phyloP scores from a whole-genome alignment of 495 filamentous ascomycete species.

The Penicillium steckii region DNA sequence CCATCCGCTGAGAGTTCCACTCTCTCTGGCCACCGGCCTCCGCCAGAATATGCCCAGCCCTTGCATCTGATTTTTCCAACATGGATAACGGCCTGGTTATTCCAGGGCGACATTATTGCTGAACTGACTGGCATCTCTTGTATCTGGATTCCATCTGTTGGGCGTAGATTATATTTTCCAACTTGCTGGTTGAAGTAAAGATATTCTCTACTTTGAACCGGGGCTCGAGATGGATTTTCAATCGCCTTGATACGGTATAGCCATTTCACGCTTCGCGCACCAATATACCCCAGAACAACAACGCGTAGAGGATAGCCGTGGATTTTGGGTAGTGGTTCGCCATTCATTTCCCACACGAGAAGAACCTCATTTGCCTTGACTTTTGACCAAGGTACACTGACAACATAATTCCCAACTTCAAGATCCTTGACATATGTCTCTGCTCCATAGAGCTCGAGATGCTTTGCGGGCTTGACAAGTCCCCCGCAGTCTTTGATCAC shows the following conservation, averaged over 20 bases:
- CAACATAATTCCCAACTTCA: slow-evolving; percentile 60
- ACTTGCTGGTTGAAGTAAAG: slow-evolving; percentile 45
- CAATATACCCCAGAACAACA: slow-evolving; percentile 63
- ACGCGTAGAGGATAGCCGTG: slow-evolving; percentile 64
- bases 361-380: slow-evolving; percentile 65
- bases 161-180: slow-evolving; percentile 32
- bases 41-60: slow-evolving; percentile 48
- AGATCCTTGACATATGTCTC: slow-evolving; percentile 69
- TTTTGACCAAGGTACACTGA: slow-evolving; percentile 63
- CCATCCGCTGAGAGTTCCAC: slow-evolving; percentile 45
- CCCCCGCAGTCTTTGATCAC: slow-evolving; percentile 67
- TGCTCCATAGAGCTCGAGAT: slow-evolving; percentile 63
- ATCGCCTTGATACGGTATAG: slow-evolving; percentile 39
- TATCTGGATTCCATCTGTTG: slow-evolving; percentile 39
- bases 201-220: slow-evolving; percentile 47
- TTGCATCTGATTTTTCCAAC: slow-evolving; percentile 37
- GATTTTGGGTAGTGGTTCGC: slow-evolving; percentile 60
- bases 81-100: slow-evolving; percentile 30
- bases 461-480: slow-evolving; percentile 50
- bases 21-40: slow-evolving; percentile 43
- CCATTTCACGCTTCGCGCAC: slow-evolving; percentile 44
- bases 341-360: slow-evolving; percentile 72
- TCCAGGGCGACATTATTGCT: slow-evolving; percentile 41
- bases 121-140: slow-evolving; percentile 53
- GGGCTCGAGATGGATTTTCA: slow-evolving; percentile 37